These are phyloP conservation scores for Apophysomyces variabilis DNA, from an alignment of 371 early-diverging fungal genomes.

Conservation along the genomic window DNA sequence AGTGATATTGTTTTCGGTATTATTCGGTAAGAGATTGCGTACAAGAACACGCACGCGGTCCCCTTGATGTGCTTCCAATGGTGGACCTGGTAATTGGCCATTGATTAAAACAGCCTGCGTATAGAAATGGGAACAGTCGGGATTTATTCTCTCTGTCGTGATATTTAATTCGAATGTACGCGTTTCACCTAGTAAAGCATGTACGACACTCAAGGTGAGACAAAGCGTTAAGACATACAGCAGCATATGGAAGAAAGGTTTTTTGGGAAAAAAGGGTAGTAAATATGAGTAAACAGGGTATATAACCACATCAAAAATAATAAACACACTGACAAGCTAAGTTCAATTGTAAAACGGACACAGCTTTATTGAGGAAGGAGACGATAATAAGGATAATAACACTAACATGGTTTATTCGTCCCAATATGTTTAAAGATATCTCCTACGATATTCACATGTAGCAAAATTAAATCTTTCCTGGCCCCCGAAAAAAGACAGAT, in stretches of 20 bases:
- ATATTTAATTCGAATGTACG: constrained; percentile 32
- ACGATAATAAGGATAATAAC: too few relatives aligned
- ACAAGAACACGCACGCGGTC: constrained; percentile 43
- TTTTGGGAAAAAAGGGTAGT: too few relatives aligned
- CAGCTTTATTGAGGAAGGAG: too few relatives aligned
- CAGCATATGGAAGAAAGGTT: background rate
- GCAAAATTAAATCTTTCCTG: too few relatives aligned
- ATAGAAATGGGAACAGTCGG: constrained; percentile 35
- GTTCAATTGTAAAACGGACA: constrained; percentile 6
- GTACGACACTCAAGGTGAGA: background rate
- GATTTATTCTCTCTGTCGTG: constrained; percentile 26
- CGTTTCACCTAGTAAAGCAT: background rate
- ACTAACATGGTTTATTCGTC: too few relatives aligned
- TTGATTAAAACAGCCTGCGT: constrained; percentile 40
- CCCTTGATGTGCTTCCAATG: constrained; percentile 41
- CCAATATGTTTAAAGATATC: too few relatives aligned
- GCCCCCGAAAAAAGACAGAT: too few relatives aligned
- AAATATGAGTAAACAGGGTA: too few relatives aligned
- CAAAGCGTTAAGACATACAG: background rate
- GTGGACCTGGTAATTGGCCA: constrained; percentile 55
- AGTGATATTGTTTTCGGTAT: constrained; percentile 20
- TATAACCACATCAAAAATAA: background rate
- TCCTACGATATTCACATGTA: too few relatives aligned
- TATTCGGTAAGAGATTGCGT: constrained; percentile 33
- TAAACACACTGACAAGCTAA: background rate